These are phyloP conservation scores for Fraxinus xanthoxyloides DNA, from an alignment of 305 asterid genomes.

Conservation along the genomic window DNA sequence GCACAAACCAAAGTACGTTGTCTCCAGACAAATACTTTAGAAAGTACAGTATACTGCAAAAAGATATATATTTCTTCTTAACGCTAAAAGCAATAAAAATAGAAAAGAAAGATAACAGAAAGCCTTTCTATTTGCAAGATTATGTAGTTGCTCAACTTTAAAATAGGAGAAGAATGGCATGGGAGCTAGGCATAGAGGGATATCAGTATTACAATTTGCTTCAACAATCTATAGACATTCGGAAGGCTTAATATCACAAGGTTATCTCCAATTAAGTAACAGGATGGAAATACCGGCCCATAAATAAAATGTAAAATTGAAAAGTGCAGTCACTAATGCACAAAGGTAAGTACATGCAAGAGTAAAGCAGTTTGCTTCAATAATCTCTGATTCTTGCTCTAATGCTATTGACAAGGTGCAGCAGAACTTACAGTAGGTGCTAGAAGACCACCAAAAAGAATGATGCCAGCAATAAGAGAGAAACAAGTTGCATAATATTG, in stretches of 20 bases:
- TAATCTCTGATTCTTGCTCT: not conserved
- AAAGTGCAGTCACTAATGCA: not conserved
- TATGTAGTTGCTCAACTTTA: not conserved
- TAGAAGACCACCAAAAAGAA: conserved; percentile 89
- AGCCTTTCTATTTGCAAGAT: not conserved
- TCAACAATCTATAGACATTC: not conserved
- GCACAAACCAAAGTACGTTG: not conserved
- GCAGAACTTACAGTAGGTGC: conserved; percentile 78
- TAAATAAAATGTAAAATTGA: not conserved
- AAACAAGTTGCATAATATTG: conserved; percentile 78
- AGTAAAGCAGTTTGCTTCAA: not conserved
- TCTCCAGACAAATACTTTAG: not conserved
- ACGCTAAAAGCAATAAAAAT: not conserved
- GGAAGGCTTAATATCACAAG: not conserved
- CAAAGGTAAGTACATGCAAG: not conserved
- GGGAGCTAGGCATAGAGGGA: not conserved
- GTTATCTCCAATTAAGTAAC: not conserved
- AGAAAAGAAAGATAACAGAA: not conserved
- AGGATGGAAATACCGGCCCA: not conserved
- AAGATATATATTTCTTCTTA: not conserved
- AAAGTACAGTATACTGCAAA: not conserved
- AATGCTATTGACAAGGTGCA: not conserved
- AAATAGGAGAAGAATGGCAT: not conserved
- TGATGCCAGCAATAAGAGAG: conserved; percentile 84
- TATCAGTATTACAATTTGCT: not conserved